These are phyloP conservation scores for Microdochium trichocladiopsis DNA, from an alignment of 2,329 filamentous ascomycete genomes.

Conservation along the genomic window DNA sequence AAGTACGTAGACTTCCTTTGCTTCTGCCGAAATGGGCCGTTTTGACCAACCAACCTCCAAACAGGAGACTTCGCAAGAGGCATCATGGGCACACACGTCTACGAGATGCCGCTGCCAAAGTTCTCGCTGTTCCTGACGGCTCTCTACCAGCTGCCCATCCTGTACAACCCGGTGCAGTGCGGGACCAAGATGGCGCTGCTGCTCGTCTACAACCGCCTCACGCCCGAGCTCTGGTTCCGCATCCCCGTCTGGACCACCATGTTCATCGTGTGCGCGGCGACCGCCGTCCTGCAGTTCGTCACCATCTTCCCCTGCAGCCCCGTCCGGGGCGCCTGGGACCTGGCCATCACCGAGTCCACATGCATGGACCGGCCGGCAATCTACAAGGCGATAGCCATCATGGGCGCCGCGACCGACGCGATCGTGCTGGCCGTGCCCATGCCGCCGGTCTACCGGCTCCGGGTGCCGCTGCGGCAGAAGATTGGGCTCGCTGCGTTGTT, in stretches of 20 bases:
- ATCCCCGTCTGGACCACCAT: background rate
- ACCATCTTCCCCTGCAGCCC: slow-evolving; percentile 2
- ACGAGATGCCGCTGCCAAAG: slow-evolving; percentile 5
- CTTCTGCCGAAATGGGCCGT: background rate
- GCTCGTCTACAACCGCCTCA: background rate
- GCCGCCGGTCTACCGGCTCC: slow-evolving; percentile 1
- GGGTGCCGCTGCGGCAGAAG: slow-evolving; percentile 1
- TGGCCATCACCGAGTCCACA: background rate
- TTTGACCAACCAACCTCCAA: background rate
- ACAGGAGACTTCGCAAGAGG: slow-evolving; percentile 1
- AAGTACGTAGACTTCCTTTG: background rate
- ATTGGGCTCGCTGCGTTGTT: background rate
- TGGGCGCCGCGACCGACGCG: slow-evolving; percentile 1
- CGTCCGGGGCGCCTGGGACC: slow-evolving; percentile 1
- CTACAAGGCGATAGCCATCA: slow-evolving; percentile 1
- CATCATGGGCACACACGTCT: slow-evolving; percentile 4
- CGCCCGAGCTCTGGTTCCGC: slow-evolving; percentile 1
- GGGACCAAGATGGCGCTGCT: slow-evolving; percentile 2
- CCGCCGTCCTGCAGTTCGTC: background rate
- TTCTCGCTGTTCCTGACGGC: slow-evolving; percentile 6
- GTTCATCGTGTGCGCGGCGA: slow-evolving; percentile 1
- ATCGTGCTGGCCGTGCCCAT: slow-evolving; percentile 2
- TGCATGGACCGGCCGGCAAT: slow-evolving; percentile 1
- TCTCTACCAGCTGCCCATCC: slow-evolving; percentile 9
- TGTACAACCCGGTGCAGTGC: slow-evolving; percentile 6